A percentile compares a stretch with the other conserved stretches of the same genome.
Evolutionary conservation across 2,329 filamentous ascomycete genomes (phyloP).

Genomic region (Colletotrichum salicis): DNA sequence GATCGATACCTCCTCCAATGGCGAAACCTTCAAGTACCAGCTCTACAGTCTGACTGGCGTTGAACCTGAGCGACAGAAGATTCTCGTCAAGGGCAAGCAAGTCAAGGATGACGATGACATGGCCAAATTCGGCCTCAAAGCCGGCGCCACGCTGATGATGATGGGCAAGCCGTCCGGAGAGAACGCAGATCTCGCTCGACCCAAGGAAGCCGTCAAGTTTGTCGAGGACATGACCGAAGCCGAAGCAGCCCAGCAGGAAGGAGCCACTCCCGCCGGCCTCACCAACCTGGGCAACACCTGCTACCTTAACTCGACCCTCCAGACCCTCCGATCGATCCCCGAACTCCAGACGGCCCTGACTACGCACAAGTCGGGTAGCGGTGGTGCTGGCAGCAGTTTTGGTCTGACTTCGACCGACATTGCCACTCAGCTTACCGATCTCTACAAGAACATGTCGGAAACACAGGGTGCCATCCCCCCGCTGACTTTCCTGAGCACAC

Average conservation of each 20-base stretch:
- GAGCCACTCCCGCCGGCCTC: slow-evolving; percentile 87
- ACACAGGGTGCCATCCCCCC: slow-evolving; percentile 91
- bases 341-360: slow-evolving; percentile 85
- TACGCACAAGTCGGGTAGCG: slow-evolving; percentile 61
- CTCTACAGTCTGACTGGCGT: slow-evolving; percentile 95
- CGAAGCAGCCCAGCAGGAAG: slow-evolving; percentile 83
- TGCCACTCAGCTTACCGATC: slow-evolving; percentile 73
- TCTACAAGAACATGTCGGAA: slow-evolving; percentile 90
- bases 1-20: slow-evolving; percentile 83
- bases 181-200: slow-evolving; percentile 71
- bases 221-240: slow-evolving; percentile 98
- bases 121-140: slow-evolving; percentile 84
- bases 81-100: slow-evolving; percentile 92
- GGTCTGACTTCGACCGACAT: slow-evolving; percentile 34
- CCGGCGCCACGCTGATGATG: slow-evolving; percentile 92
- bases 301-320: slow-evolving; percentile 98
- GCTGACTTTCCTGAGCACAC: slow-evolving; percentile 81
- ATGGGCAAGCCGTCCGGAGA: slow-evolving; percentile 86
- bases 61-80: slow-evolving; percentile 95
- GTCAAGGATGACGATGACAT: slow-evolving; percentile 95
- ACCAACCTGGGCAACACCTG: slow-evolving; percentile 97
- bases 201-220: slow-evolving; percentile 86
- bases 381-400: slow-evolving; percentile 61
- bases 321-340: slow-evolving; percentile 86
- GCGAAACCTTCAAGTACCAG: slow-evolving; percentile 95